phyloP scores from a whole-genome alignment of 1,284 basidiomycete genomes.

The Marasmius fiardii region DNA sequence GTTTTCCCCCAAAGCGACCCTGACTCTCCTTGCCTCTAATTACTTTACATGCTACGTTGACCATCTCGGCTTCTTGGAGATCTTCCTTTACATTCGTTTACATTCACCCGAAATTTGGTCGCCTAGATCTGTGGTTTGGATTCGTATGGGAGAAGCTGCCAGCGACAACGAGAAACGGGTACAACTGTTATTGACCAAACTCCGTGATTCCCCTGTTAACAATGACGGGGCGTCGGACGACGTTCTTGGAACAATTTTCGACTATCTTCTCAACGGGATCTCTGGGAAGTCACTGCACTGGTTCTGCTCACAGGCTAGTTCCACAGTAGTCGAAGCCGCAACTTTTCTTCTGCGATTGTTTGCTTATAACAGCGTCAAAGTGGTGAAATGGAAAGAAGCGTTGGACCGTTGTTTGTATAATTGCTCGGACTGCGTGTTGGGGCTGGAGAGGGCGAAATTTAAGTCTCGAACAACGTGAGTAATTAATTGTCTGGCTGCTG shows the following conservation, averaged over 20 bases:
- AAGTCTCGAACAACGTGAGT: constrained; percentile 68
- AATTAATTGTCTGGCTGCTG: constrained; percentile 1
- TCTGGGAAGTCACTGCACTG: constrained; percentile 54
- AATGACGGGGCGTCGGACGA: constrained; percentile 44
- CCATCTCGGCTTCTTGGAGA: too few species aligned
- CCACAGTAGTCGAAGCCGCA: constrained; percentile 56
- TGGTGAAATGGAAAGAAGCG: constrained; percentile 60
- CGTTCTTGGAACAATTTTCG: constrained; percentile 51
- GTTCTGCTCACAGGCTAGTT: constrained; percentile 63
- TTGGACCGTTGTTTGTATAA: constrained; percentile 52
- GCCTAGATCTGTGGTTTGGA: not conserved
- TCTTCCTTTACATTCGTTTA: not conserved
- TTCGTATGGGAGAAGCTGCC: constrained; percentile 11
- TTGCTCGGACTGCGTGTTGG: constrained; percentile 69
- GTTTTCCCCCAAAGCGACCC: too few species aligned
- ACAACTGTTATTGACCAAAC: constrained; percentile 34
- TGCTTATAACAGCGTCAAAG: constrained; percentile 64
- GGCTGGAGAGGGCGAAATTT: constrained; percentile 60
- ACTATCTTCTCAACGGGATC: constrained; percentile 48
- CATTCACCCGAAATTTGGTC: not conserved
- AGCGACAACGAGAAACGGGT: constrained; percentile 34
- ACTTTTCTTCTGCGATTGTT: constrained; percentile 78
- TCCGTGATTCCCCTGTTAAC: constrained; percentile 57
- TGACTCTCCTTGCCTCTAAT: too few species aligned
- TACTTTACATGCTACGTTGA: too few species aligned